Conservation (phyloP, 2,329 filamentous ascomycete genomes). For the Paraphoma chrysanthemicola region DNA sequence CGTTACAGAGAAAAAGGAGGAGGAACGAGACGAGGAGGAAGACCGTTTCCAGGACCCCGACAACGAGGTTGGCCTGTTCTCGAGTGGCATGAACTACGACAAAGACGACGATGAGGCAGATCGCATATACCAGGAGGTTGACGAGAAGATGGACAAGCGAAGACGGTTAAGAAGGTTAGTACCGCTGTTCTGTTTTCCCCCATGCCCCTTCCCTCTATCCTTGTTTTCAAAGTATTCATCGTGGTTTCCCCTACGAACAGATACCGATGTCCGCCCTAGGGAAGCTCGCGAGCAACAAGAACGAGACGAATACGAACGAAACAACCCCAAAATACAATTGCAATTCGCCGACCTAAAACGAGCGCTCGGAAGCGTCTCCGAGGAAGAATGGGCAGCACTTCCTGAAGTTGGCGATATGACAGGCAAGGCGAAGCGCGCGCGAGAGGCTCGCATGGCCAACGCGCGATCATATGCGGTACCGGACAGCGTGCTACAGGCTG, state of each 20-base stretch:
- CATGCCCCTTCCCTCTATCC: slow-evolving; percentile 31
- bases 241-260: slow-evolving; percentile 71
- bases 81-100: slow-evolving; percentile 87
- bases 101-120: slow-evolving; percentile 98
- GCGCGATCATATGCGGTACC: slow-evolving; percentile 89
- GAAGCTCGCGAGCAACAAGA: slow-evolving; percentile 93
- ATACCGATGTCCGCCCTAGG: slow-evolving; percentile 79
- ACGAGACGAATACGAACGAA: slow-evolving; percentile 91
- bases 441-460: slow-evolving; percentile 75
- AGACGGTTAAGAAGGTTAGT: slow-evolving; percentile 87
- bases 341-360: slow-evolving; percentile 97
- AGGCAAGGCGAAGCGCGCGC: slow-evolving; percentile 86
- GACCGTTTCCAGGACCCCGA: slow-evolving; percentile 94
- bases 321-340: slow-evolving; percentile 97
- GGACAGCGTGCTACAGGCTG: slow-evolving; percentile 90
- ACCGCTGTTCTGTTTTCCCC: slow-evolving; percentile 27
- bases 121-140: slow-evolving; percentile 91
- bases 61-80: slow-evolving; percentile 94
- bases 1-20: slow-evolving; percentile 70
- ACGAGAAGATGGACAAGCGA: slow-evolving; percentile 95
- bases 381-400: slow-evolving; percentile 95
- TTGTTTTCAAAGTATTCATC: slow-evolving; percentile 66
- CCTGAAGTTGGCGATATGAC: slow-evolving; percentile 97
- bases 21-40: slow-evolving; percentile 68
- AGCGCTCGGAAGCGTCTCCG: slow-evolving; percentile 83